Conservation (phyloP, 768 basidiomycete species). For the Rubroboletus satanas region DNA sequence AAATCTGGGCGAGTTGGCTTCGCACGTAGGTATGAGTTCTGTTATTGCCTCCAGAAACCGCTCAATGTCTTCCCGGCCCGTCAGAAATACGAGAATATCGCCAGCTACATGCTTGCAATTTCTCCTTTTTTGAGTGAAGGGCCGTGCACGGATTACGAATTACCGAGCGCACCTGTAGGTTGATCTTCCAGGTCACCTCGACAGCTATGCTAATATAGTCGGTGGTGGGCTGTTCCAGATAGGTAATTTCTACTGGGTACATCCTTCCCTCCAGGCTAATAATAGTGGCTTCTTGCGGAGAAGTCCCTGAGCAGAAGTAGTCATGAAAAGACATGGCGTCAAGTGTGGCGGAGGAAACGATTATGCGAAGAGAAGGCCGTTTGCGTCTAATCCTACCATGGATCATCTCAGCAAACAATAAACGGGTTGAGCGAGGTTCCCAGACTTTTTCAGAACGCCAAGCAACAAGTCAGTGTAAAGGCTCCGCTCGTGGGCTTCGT, state of each 20-base stretch:
- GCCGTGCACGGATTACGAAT: not conserved
- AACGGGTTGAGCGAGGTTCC: not conserved
- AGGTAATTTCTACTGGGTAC: constrained; percentile 93
- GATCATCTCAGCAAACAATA: constrained; percentile 1
- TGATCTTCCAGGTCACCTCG: constrained; percentile 79
- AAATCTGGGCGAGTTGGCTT: not conserved
- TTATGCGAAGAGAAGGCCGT: constrained; percentile 81
- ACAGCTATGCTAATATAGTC: constrained; percentile 85
- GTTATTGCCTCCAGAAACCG: constrained; percentile 75
- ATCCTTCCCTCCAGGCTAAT: constrained; percentile 90
- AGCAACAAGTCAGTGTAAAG: constrained; percentile 93
- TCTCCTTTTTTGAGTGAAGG: not conserved
- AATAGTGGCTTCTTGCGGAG: constrained; percentile 71
- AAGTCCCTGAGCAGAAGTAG: constrained; percentile 72
- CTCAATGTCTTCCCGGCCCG: constrained; percentile 96
- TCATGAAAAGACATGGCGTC: constrained; percentile 87
- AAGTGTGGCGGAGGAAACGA: constrained; percentile 95
- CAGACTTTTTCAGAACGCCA: constrained; percentile 89
- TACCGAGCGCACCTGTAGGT: constrained; percentile 55
- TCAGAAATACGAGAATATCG: constrained; percentile 91
- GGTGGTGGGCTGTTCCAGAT: constrained; percentile 68
- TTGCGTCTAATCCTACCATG: constrained; percentile 78
- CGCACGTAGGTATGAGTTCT: constrained; percentile 72
- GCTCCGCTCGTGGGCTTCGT: constrained; percentile 96
- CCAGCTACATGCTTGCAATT: constrained; percentile 65